Percentiles rank a stretch among this genome's conserved stretches.
Evolutionary conservation across 1,139 yeast genomes (phyloP).

Genomic region (Hanseniaspora uvarum): DNA sequence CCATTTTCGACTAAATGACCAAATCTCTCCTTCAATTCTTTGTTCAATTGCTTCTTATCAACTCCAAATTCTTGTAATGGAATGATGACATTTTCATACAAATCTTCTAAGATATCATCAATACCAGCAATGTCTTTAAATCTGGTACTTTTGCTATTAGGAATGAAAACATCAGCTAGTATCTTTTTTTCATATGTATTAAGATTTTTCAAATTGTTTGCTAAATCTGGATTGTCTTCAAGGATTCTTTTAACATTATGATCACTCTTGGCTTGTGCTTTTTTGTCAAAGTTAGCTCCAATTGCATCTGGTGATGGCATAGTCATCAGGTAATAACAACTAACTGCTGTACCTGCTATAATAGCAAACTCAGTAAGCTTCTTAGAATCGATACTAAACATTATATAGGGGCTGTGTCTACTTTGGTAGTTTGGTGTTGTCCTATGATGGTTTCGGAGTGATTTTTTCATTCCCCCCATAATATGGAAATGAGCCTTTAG

Average conservation of each 20-base stretch:
- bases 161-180: slow-evolving; percentile 68
- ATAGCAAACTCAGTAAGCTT: slow-evolving; percentile 57
- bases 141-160: slow-evolving; percentile 65
- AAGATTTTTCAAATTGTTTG: slow-evolving; percentile 39
- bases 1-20: slow-evolving; percentile 31
- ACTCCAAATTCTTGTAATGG: slow-evolving; percentile 40
- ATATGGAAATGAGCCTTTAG: too few species aligned
- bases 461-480: too few species aligned
- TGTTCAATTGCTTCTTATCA: not conserved
- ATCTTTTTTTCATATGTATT: slow-evolving; percentile 71
- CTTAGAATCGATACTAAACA: slow-evolving; percentile 40
- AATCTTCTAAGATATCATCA: slow-evolving; percentile 67
- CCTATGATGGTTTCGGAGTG: too few species aligned
- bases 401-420: not conserved
- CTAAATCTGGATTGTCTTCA: slow-evolving; percentile 48
- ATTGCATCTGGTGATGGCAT: slow-evolving; percentile 35
- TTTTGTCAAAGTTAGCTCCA: slow-evolving; percentile 34
- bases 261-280: slow-evolving; percentile 61
- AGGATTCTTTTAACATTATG: slow-evolving; percentile 50
- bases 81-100: slow-evolving; percentile 75
- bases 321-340: slow-evolving; percentile 61
- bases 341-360: slow-evolving; percentile 71
- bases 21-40: not conserved
- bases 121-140: slow-evolving; percentile 84
- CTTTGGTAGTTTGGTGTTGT: not conserved